Conservation (phyloP, 2,329 filamentous ascomycete genomes). For the Alternaria triticina region DNA sequence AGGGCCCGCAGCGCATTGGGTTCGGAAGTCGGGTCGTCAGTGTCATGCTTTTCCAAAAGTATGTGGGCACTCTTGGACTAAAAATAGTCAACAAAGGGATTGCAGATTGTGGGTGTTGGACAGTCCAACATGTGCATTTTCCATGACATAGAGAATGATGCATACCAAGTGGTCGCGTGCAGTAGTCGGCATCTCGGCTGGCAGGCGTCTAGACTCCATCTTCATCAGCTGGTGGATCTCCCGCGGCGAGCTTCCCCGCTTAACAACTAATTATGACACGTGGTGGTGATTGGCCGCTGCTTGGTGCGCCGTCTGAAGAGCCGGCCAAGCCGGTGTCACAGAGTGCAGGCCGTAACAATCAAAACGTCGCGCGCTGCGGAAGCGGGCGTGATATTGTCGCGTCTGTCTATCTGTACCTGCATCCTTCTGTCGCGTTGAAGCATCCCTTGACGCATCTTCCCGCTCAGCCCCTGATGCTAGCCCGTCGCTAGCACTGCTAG, state of each 20-base stretch:
- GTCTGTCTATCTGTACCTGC: conserved; percentile 16
- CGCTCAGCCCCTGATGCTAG: conserved; percentile 28
- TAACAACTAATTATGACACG: conserved; percentile 8
- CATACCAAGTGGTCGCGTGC: conserved; percentile 6
- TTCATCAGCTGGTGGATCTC: conserved; percentile 9
- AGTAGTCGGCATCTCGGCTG: background rate
- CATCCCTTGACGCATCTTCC: conserved; percentile 20
- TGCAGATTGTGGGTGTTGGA: background rate
- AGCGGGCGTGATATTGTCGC: background rate
- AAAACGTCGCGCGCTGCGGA: background rate
- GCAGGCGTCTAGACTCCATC: conserved; percentile 5
- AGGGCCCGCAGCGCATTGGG: background rate
- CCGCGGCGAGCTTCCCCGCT: conserved; percentile 8
- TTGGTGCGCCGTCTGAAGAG: conserved; percentile 1
- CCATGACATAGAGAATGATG: background rate
- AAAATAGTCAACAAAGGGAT: background rate
- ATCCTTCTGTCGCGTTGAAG: conserved; percentile 17
- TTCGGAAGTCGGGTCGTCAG: background rate
- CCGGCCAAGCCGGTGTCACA: conserved; percentile 12
- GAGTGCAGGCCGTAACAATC: conserved; percentile 14
- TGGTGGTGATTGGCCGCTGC: conserved; percentile 16
- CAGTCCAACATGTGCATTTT: background rate
- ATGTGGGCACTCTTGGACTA: background rate
- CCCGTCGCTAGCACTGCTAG: conserved; percentile 3
- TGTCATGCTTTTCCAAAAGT: background rate